Evolutionary conservation across 106 monocot genomes (phyloP), one percentile per base, ranked within the genome.

Genomic region (Dendrobium nobile): DNA sequence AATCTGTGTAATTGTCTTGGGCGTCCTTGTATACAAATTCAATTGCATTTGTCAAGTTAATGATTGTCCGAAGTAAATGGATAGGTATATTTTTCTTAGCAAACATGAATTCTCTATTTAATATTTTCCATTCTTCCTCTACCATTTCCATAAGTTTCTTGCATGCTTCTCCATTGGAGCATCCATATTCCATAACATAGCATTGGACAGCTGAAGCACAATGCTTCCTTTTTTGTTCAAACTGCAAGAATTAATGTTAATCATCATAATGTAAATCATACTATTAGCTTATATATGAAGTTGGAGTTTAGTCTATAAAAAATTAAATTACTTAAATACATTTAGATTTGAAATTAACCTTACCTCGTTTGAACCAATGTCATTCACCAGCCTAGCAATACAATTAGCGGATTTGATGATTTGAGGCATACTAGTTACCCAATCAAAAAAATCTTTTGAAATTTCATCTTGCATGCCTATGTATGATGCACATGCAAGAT

Each of bases 221-320:
- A 77, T 77, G 77, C 5, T 77, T 28, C 9, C 48, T 37, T 77
- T 77, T 54, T 77, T 77, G 77, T 54, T 77, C 77, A 27, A 9
- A 47, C 77, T 77, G n/a, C 44, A 75, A 24, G 7, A 1, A 75
- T 13, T 44, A 43, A 42, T 18, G 16, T 37, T 37, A 37, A 37
- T 37, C 37, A 37, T 3, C 15, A 18, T 56, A 56, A 0, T 16
- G 13, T 56, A 0, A 19, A 7, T 40, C 37, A 37, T 37, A 0
- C 10, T 3, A 41, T 37, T 40, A 40, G 4, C 18, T 40, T 9
- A 10, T 1, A 37, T 40, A 8, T 19, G 1, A 19, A 13, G 41
- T 19, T 43, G 47, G 44, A 44, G 26, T n/a, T 9, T n/a, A 22
- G 15, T 19, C 37, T 37, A 37, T 37, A 37, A 37, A 0, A 56